Evolutionary conservation across 257 asterid genomes (phyloP).

Genomic region (Solanum sitiens): DNA sequence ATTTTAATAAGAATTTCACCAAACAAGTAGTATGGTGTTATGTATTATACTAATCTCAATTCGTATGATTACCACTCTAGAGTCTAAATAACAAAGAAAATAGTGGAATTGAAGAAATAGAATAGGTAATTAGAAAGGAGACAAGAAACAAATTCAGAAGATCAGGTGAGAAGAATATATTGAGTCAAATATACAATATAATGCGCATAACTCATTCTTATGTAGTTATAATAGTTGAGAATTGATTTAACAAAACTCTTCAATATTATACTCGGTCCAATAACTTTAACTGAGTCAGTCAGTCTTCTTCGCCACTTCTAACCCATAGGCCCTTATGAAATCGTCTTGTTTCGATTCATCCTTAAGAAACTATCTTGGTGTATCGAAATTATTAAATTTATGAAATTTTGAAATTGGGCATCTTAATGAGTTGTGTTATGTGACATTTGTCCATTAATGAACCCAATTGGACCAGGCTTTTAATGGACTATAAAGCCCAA

Average conservation of each 20-base stretch:
- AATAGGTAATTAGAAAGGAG: background rate
- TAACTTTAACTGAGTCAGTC: fast-evolving
- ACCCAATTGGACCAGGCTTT: background rate
- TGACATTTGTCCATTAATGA: background rate
- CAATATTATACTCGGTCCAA: background rate
- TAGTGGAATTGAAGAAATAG: background rate
- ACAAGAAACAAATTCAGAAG: background rate
- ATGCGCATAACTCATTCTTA: background rate
- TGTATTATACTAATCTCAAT: background rate
- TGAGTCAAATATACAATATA: background rate
- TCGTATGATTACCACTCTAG: background rate
- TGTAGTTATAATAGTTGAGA: background rate
- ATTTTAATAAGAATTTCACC: background rate
- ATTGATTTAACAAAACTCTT: background rate
- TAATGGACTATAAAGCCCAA: background rate
- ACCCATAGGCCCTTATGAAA: background rate
- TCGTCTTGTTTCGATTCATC: background rate
- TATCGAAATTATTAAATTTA: background rate
- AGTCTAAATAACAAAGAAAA: background rate
- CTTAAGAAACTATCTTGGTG: background rate
- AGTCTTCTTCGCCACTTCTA: background rate
- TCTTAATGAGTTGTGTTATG: background rate
- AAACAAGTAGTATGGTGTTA: background rate
- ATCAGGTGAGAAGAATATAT: background rate
- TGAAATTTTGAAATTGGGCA: background rate